phyloP scores from a whole-genome alignment of 495 filamentous ascomycete genomes.

The Penicillium crystallinum region DNA sequence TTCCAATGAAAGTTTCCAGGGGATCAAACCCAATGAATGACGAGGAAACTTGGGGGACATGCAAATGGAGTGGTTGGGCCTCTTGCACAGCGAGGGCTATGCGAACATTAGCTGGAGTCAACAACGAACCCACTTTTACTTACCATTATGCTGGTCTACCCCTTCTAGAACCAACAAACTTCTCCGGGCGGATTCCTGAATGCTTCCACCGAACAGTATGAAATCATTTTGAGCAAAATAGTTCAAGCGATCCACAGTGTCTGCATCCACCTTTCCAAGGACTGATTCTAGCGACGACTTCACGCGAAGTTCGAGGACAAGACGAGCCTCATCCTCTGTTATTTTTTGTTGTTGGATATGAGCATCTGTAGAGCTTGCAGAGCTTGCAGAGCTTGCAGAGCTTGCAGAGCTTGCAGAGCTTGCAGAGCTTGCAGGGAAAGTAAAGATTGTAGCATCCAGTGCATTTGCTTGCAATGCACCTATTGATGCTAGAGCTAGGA shows the following conservation, averaged over 20 bases:
- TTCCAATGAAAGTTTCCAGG: conserved; percentile 7
- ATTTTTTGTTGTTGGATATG: conserved; percentile 10
- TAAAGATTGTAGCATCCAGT: conserved; percentile 34
- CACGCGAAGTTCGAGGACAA: conserved; percentile 51
- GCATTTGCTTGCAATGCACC: conserved; percentile 26
- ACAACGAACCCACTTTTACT: not conserved
- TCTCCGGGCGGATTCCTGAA: conserved; percentile 13
- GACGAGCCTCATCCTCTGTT: conserved; percentile 44
- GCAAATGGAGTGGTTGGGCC: conserved; percentile 13
- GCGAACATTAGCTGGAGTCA: not conserved
- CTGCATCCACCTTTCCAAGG: conserved; percentile 41
- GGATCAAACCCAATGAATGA: conserved; percentile 6
- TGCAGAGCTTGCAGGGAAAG: conserved; percentile 18
- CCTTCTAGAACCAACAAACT: conserved; percentile 47
- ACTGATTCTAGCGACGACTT: conserved; percentile 47
- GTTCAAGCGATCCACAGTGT: conserved; percentile 44
- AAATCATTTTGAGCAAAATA: conserved; percentile 37
- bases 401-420: conserved; percentile 1
- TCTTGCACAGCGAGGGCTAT: conserved; percentile 21
- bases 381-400: not conserved
- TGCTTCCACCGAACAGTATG: conserved; percentile 35
- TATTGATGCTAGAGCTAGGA: conserved; percentile 25
- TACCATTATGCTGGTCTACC: conserved; percentile 39
- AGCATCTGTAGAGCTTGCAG: not conserved
- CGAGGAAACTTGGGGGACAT: conserved; percentile 12